These are phyloP conservation scores for Trypanosoma brucei DNA, from an alignment of 208 protist genomes.

Conservation along the genomic window DNA sequence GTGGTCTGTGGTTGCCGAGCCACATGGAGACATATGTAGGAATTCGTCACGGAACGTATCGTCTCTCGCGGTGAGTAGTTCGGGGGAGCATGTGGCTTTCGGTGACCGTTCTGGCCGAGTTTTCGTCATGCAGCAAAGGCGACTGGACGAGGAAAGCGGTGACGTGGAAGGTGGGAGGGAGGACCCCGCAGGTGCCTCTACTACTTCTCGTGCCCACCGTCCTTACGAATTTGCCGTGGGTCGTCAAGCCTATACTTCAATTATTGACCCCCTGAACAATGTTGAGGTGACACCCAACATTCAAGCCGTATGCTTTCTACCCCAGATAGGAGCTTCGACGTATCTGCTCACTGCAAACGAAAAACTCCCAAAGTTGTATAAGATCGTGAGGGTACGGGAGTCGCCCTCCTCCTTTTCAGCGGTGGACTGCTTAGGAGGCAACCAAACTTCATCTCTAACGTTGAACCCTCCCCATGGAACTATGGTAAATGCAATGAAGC, in stretches of 20 bases:
- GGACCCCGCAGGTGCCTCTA: conserved; percentile 6
- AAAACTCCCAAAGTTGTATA: conserved; percentile 84
- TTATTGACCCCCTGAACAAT: conserved; percentile 86
- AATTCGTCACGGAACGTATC: conserved; percentile 64
- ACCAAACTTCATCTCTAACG: conserved; percentile 32
- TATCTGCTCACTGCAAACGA: conserved; percentile 83
- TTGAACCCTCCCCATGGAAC: conserved; percentile 27
- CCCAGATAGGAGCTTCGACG: conserved; percentile 45
- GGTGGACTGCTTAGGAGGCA: conserved; percentile 58
- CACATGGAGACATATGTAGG: conserved; percentile 27
- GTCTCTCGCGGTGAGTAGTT: conserved; percentile 41
- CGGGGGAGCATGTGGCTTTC: conserved; percentile 65
- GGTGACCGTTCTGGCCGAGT: conserved; percentile 75
- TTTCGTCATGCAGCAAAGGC: conserved; percentile 54
- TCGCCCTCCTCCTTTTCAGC: conserved; percentile 56
- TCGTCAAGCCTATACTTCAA: conserved; percentile 71
- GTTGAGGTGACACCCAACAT: conserved; percentile 74
- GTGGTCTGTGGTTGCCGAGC: conserved; percentile 4
- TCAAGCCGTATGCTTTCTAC: conserved; percentile 70
- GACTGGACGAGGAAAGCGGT: conserved; percentile 29
- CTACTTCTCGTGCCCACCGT: conserved; percentile 12
- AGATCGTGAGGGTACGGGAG: conserved; percentile 61
- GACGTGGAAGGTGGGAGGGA: conserved; percentile 13
- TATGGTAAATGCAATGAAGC: conserved; percentile 60
- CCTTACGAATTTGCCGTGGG: conserved; percentile 60